Percentiles rank a stretch among this genome's conserved stretches.
Evolutionary conservation across 306 rosid species (phyloP).

Genomic region (Pterocarpus santalinus): DNA sequence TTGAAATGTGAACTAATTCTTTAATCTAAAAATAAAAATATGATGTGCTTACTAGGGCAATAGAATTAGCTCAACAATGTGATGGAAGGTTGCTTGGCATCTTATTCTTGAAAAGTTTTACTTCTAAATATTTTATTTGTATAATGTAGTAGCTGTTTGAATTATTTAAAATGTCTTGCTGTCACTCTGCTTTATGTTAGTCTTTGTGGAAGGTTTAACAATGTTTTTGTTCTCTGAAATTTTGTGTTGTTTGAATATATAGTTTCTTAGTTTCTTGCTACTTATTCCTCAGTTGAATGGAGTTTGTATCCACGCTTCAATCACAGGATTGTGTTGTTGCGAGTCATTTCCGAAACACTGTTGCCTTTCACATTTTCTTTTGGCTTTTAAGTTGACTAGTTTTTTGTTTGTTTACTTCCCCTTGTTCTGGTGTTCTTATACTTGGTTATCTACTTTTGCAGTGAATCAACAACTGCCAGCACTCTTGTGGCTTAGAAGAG

Average conservation of each 20-base stretch:
- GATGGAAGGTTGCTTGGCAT: neutral
- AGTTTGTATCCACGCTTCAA: neutral
- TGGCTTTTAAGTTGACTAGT: neutral
- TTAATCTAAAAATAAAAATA: neutral
- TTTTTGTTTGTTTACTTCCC: neutral
- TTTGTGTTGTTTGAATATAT: neutral
- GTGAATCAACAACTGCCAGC: conserved; percentile 70
- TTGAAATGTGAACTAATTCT: neutral
- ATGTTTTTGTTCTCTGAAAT: neutral
- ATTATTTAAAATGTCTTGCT: neutral
- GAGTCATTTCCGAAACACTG: neutral
- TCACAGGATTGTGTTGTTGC: neutral
- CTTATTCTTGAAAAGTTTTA: neutral
- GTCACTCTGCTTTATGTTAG: neutral
- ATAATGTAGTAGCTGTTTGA: neutral
- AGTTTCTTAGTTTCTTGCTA: neutral
- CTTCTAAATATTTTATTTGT: neutral
- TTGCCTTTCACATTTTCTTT: neutral
- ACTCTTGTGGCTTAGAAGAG: conserved; percentile 78
- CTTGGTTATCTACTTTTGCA: conserved; percentile 55
- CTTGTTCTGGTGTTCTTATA: conserved; percentile 14
- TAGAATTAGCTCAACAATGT: neutral
- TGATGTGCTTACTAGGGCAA: neutral
- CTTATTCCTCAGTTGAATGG: neutral
- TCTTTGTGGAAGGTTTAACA: neutral